Evolutionary conservation across 768 basidiomycete species (phyloP), one percentile per base, ranked within the genome.

Genomic region (Tricholoma bakamatsutake): DNA sequence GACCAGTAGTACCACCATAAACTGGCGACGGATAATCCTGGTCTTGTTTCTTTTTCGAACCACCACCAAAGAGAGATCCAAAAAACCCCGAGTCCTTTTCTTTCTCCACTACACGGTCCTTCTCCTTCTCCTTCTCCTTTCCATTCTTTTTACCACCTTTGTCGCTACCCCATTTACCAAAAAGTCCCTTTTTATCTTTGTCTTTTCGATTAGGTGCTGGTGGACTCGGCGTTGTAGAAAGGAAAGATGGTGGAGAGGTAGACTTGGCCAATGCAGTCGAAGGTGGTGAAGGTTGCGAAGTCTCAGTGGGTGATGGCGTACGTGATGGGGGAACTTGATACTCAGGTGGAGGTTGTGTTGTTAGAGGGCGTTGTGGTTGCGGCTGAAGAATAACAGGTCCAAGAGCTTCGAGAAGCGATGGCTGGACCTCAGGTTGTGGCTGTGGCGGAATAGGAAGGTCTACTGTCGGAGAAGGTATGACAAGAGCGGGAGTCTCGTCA

Each of bases 1-100:
- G 85, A 37, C 90, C 93, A 17, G 83, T 76, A n/a, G 74, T 71
- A 18, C 76, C 70, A 11, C 72, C 72, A 48, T 66, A 64, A 18
- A 59, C 65, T 66, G 60, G 50, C 53, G 18, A 69, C 57, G 51
- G 72, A 61, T 79, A 69, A 47, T 76, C 68, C 12, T 74, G 68
- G 43, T 95, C 91, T 40, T 91, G 87, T 62, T 85, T 85, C 79
- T 94, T 97, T 79, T 90, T 93, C 68, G 81, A 85, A 60, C 86
- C 78, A 21, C 86, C 78, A 18, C 92, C 85, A 67, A 98, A 98
- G 3, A 98, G 76, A 10, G 91, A 92, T 2, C 93, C 93, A 61
- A 98, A 93, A 76, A 98, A 97, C 1, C 93, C 80, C 17, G 82
- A 73, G n/a, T 89, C 87, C 67, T 85, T 85, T 65, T 88, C 85